Evolutionary conservation across 768 basidiomycete species (phyloP).

Genomic region (Tricholoma hemisulphureum): DNA sequence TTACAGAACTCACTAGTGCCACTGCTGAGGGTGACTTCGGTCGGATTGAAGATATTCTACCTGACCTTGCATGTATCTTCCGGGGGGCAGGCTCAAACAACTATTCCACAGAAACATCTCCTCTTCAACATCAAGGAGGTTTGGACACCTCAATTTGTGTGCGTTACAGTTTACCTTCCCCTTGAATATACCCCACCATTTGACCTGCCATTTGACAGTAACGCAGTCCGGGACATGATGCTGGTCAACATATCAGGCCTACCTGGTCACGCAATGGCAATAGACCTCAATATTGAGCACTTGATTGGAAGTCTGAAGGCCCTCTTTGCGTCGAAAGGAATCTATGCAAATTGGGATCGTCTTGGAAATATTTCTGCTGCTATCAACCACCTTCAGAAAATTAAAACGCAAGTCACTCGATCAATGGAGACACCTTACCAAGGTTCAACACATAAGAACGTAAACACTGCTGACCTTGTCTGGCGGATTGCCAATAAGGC

Average conservation of each 20-base stretch:
- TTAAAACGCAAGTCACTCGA: constrained; percentile 27
- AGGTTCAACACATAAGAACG: constrained; percentile 22
- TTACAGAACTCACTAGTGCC: too few species aligned
- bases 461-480: constrained; percentile 16
- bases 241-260: constrained; percentile 31
- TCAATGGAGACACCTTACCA: constrained; percentile 7
- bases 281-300: constrained; percentile 40
- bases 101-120: constrained; percentile 31
- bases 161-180: not conserved
- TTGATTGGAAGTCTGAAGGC: constrained; percentile 30
- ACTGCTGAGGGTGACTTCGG: too few species aligned
- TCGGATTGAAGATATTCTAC: too few species aligned
- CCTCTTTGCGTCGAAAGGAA: constrained; percentile 29
- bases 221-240: constrained; percentile 31
- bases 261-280: constrained; percentile 31
- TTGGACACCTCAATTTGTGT: constrained; percentile 24
- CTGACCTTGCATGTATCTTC: constrained; percentile 31
- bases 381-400: constrained; percentile 22
- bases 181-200: too few species aligned
- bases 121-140: constrained; percentile 24
- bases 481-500: constrained; percentile 22
- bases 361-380: constrained; percentile 31
- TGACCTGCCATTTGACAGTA: too few species aligned
- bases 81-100: constrained; percentile 31
- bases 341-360: constrained; percentile 30